Evolutionary conservation across 345 rosid genomes (phyloP), one percentile per base, ranked within the genome.

Genomic region (Rhodomyrtus tomentosa): DNA sequence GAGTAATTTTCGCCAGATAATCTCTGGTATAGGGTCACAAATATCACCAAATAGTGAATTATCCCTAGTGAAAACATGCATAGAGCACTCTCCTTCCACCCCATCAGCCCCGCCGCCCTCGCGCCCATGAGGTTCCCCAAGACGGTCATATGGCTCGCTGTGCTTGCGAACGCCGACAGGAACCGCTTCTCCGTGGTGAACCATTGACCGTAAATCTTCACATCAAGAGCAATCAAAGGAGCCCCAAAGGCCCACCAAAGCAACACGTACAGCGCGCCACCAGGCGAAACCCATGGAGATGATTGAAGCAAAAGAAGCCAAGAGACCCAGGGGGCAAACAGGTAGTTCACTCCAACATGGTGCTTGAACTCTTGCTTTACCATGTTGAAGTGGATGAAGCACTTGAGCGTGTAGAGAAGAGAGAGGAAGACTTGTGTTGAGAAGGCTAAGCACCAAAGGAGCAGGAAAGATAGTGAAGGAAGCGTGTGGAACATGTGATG

Each of bases 171-270:
- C 15, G 86, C 79, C 1, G 93, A 93, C 18, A 93, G 73, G 62
- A 93, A 92, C 84, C 88, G 87, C 88, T 89, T 93, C 88, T 92
- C 91, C 2, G 94, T 92, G 10, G 96, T 92, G 86, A 94, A 89
- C 96, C 98, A 93, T 86, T 92, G 98, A 25, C 98, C 98, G 32
- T 94, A 94, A 59, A 95, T 90, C 82, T 94, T 94, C 21, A 91
- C 55, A 84, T 94, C 94, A 7, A 95, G 93, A 9, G 90, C 79
- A 85, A 88, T 81, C 68, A 95, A 82, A 0, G 98, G 98, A 80
- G 86, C 7, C 12, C 86, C 87, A 82, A 92, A 91, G 51, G 89
- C 55, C 85, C 89, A 87, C 83, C 91, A 93, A 82, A 92, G 91
- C 73, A 76, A 62, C 7, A 54, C 80, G 49, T 87, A 86, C 12